Percentiles rank a stretch among this genome's conserved stretches.
phyloP scores from a whole-genome alignment of 345 rosid genomes.

The Pistacia integerrima region DNA sequence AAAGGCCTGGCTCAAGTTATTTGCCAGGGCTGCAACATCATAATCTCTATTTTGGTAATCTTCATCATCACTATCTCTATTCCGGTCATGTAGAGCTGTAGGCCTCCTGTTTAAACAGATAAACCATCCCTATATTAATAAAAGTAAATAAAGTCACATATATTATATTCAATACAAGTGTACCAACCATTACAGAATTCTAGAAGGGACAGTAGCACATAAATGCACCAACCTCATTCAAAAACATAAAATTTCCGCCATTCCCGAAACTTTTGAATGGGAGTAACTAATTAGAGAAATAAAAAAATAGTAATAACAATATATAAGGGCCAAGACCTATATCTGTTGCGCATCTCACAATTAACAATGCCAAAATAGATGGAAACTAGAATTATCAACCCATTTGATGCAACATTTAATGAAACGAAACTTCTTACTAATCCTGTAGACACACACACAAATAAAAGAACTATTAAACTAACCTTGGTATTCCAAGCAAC shows the following conservation, averaged over 20 bases:
- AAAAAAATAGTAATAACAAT: neutral
- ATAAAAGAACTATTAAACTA: no score
- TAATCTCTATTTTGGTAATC: conserved; percentile 95
- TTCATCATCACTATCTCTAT: conserved; percentile 90
- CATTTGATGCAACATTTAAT: no score
- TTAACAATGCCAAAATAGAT: neutral
- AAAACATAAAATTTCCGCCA: neutral
- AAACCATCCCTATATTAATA: conserved; percentile 12
- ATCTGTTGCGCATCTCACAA: neutral
- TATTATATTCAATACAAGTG: neutral
- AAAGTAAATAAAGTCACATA: neutral
- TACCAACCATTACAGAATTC: neutral
- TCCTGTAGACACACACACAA: no score
- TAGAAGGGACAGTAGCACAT: neutral
- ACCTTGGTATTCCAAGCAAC: no score
- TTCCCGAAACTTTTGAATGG: neutral
- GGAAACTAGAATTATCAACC: no score
- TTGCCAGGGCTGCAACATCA: conserved; percentile 93
- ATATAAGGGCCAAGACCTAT: neutral
- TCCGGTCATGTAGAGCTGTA: conserved; percentile 75
- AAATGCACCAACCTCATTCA: neutral
- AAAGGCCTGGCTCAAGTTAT: conserved; percentile 89
- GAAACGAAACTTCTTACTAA: no score
- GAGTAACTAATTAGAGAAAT: neutral
- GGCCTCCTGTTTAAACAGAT: conserved; percentile 70